Evolutionary conservation across 2,329 filamentous ascomycete genomes (phyloP).

Genomic region (Monosporascus cannonballus): DNA sequence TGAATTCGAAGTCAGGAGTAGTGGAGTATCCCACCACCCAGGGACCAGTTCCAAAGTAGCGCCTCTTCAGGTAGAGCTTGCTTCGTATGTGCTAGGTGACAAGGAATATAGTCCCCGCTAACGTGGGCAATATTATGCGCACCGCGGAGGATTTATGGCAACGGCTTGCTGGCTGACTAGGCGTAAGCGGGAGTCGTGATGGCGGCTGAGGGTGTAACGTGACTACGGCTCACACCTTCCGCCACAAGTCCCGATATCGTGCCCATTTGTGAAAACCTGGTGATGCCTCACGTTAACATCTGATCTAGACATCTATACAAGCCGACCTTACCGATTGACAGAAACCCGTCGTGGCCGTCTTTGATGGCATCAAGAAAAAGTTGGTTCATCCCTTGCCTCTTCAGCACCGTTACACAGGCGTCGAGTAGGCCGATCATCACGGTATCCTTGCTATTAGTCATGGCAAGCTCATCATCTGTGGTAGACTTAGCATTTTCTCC

Average conservation of each 20-base stretch:
- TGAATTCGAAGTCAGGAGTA: no score
- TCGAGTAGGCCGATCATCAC: slow-evolving; percentile 49
- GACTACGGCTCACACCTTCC: slow-evolving; percentile 24
- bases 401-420: slow-evolving; percentile 42
- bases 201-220: background rate
- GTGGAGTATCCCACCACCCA: background rate
- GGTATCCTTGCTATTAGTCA: slow-evolving; percentile 38
- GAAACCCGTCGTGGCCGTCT: slow-evolving; percentile 43
- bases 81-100: background rate
- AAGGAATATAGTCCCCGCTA: background rate
- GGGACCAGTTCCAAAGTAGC: background rate
- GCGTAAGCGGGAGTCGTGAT: background rate
- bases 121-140: background rate
- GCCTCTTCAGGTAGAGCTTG: background rate
- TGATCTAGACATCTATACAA: slow-evolving; percentile 3
- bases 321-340: slow-evolving; percentile 42
- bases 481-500: slow-evolving; percentile 9
- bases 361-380: slow-evolving; percentile 52
- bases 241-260: slow-evolving; percentile 50
- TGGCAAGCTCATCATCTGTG: slow-evolving; percentile 38
- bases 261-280: slow-evolving; percentile 55
- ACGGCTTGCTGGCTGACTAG: background rate
- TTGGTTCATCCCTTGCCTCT: slow-evolving; percentile 42
- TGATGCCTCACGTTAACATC: slow-evolving; percentile 5
- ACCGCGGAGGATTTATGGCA: background rate